Conservation (phyloP, 768 basidiomycete genomes). For the Boletus vermiculosoides region DNA sequence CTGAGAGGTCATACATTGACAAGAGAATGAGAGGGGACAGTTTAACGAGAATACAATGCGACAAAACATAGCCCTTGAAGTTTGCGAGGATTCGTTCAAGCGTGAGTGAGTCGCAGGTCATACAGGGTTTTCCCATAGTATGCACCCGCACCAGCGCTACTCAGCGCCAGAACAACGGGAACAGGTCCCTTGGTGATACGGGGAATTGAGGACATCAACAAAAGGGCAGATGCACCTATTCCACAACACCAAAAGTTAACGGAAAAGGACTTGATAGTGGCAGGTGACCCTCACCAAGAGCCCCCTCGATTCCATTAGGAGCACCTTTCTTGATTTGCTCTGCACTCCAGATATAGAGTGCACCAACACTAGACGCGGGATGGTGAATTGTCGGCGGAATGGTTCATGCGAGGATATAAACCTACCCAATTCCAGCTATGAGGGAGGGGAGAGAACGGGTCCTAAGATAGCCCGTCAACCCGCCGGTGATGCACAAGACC, state of each 20-base stretch:
- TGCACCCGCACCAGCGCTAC: slow-evolving; percentile 55
- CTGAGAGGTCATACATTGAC: background rate
- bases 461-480: slow-evolving; percentile 66
- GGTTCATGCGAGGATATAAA: background rate
- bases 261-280: background rate
- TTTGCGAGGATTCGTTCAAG: slow-evolving; percentile 3
- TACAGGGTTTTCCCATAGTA: slow-evolving; percentile 70
- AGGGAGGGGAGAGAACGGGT: slow-evolving; percentile 80
- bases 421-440: slow-evolving; percentile 77
- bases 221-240: slow-evolving; percentile 71
- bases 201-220: slow-evolving; percentile 73
- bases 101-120: slow-evolving; percentile 24
- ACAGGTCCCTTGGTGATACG: slow-evolving; percentile 73
- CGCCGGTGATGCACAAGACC: slow-evolving; percentile 72
- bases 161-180: slow-evolving; percentile 58
- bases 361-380: slow-evolving; percentile 56
- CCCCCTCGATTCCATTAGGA: slow-evolving; percentile 72
- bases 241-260: background rate
- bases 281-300: slow-evolving; percentile 55
- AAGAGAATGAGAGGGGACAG: background rate
- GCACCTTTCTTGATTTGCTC: slow-evolving; percentile 72
- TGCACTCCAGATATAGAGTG: slow-evolving; percentile 77
- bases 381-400: background rate
- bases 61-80: background rate
- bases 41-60: slow-evolving; percentile 12